phyloP scores from a whole-genome alignment of 75 land plant species.

The Isoetes taiwanensis region DNA sequence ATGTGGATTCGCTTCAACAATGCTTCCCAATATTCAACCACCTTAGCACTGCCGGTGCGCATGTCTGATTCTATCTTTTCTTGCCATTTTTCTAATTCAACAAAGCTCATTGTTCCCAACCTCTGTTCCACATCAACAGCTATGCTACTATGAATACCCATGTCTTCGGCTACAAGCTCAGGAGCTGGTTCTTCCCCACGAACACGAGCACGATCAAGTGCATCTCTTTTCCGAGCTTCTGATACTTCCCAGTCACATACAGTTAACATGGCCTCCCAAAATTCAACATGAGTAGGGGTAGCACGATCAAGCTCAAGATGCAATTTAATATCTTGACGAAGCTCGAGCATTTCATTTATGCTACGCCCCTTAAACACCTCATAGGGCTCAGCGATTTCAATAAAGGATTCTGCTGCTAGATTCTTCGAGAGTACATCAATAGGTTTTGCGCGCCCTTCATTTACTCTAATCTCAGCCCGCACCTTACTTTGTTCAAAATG shows the following conservation, averaged over 20 bases:
- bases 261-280: constrained; percentile 3
- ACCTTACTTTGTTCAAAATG: background rate
- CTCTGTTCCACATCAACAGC: background rate
- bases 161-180: background rate
- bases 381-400: too few species aligned
- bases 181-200: constrained; percentile 1
- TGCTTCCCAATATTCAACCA: background rate
- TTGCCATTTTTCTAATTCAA: background rate
- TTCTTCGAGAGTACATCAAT: too few species aligned
- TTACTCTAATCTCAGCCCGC: background rate
- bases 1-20: background rate
- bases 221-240: background rate
- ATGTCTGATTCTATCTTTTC: background rate
- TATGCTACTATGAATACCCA: background rate
- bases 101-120: background rate
- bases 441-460: background rate
- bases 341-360: background rate
- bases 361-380: background rate
- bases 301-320: background rate
- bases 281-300: background rate
- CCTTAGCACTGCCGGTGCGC: background rate
- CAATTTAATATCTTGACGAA: background rate
- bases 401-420: too few species aligned
- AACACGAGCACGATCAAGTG: background rate
- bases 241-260: background rate